Base-by-base conservation (phyloP, 176 grass and related monocot species). In the Canna indica region DNA sequence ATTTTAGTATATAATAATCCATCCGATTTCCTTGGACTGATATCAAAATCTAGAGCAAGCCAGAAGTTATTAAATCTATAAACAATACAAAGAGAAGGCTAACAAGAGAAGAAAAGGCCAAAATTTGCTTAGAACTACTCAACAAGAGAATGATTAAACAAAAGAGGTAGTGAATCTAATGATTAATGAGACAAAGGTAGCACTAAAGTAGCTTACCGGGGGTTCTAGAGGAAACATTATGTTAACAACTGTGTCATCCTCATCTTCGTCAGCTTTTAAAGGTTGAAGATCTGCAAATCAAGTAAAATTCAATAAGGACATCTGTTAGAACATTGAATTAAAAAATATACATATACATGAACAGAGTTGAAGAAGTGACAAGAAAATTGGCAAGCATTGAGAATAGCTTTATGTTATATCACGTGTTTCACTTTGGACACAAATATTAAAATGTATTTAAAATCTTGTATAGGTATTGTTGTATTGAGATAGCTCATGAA, bases 191-290 rank as follows among this genome's bases (percentile, higher is more conserved):
- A 25, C 2, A 58, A 41, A 77, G 30, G 35, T 15, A 78, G 7
- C 4, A 38, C 39, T 2, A 76, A 62, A 18, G 63, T 74, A 77
- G 29, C 81, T 81, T 81, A 97, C 88, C 22, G 84, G 88, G 8
- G 88, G 86, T 73, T 97, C 86, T 47, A 83, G 68, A 76, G 88
- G 84, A 85, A 85, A 97, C 71, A 97, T 87, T 70, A 84, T 87
- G 46, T 87, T 91, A 76, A 97, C 83, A 59, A 87, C 79, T 11
- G 86, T 90, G 58, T 90, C 81, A 77, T 86, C 84, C 81, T 96
- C 83, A 24, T 97, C 88, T 72, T 97, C 86, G n/a, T 81, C 84
- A 75, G 81, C 81, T 79, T 80, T 82, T 47, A 92, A 64, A 56
- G 86, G 86, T 77, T 90, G 79, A 63, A 90, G 91, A 47, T 97